Base-by-base conservation (phyloP, 768 basidiomycete species). In the Rhizopogon rudus region DNA sequence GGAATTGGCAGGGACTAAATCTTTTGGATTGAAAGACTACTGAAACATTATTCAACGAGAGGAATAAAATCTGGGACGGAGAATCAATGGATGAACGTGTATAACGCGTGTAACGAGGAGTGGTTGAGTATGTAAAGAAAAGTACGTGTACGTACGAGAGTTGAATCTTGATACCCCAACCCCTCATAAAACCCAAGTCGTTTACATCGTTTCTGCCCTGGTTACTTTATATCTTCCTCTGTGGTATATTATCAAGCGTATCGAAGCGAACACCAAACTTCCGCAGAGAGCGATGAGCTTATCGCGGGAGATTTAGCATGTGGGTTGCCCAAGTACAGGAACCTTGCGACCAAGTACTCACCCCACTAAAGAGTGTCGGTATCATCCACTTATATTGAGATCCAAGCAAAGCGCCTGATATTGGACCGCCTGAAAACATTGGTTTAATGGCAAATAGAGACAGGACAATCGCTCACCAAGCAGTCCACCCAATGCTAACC, bases 341-440 rank as follows among this genome's bases (percentile, higher is more conserved):
- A 46, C 3, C 3, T 20, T 0, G 20, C 13, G 14, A 48, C 13
- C 2, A 31, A 31, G 31, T 20, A 60, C 68, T 37, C 40, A 75
- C 69, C 53, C 81, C 83, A 28, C 77, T 71, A 60, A 83, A 86
- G 6, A 83, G 54, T 5, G 77, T 77, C 1, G 81, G 79, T 40
- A 78, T 72, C 79, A 79, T 82, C 84, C 84, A 86, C 3, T 77
- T 61, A 56, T 78, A 83, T 0, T 71, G 64, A 7, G 71, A 57
- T 0, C 80, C 75, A 8, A 86, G 75, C 20, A 85, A 67, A 3
- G 81, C 77, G 0, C 84, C 84, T 33, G 77, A 77, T 54, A 85
- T 77, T 0, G 84, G 84, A 0, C 80, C 78, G 4, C 83, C 82
- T 75, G 3, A 20, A 48, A 5, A 76, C 71, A 5, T 76, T 75